A percentile compares a stretch with the other conserved stretches of the same genome.
Evolutionary conservation across 345 rosid genomes (phyloP).

Genomic region (Crucihimalaya himalaica): DNA sequence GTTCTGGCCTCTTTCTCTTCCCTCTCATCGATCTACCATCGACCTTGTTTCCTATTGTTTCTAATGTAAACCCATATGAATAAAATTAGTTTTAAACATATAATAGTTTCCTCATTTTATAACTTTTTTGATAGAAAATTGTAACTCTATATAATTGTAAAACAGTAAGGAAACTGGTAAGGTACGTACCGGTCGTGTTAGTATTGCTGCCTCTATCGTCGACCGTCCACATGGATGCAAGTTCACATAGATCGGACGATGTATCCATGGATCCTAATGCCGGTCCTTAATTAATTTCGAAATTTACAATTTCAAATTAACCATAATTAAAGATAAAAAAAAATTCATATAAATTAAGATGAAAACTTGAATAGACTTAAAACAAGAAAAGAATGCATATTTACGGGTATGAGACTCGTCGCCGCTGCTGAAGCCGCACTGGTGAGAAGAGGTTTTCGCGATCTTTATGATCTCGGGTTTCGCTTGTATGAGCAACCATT

Average conservation of each 20-base stretch:
- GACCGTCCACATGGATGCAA: conserved; percentile 37
- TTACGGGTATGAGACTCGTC: conserved; percentile 40
- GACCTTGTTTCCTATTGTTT: conserved; percentile 25
- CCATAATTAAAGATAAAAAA: background rate
- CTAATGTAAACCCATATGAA: conserved; percentile 14
- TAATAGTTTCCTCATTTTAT: background rate
- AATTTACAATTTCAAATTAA: background rate
- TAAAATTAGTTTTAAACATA: background rate
- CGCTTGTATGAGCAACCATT: conserved; percentile 74
- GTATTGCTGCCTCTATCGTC: conserved; percentile 31
- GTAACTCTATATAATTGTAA: background rate
- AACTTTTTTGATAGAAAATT: background rate
- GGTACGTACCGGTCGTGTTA: conserved; percentile 28
- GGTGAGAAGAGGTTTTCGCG: conserved; percentile 21
- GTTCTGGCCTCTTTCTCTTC: conserved; percentile 35
- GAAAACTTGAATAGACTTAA: background rate
- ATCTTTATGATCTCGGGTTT: conserved; percentile 60
- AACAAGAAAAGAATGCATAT: conserved; percentile 1
- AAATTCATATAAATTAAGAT: background rate
- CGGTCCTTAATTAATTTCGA: conserved; percentile 20
- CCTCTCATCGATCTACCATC: conserved; percentile 36
- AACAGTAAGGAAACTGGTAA: conserved; percentile 1
- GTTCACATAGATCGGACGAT: conserved; percentile 35
- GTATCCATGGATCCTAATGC: conserved; percentile 26
- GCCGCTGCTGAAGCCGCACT: conserved; percentile 31